phyloP scores from a whole-genome alignment of 306 rosid species.

The Sicyos edulis region DNA sequence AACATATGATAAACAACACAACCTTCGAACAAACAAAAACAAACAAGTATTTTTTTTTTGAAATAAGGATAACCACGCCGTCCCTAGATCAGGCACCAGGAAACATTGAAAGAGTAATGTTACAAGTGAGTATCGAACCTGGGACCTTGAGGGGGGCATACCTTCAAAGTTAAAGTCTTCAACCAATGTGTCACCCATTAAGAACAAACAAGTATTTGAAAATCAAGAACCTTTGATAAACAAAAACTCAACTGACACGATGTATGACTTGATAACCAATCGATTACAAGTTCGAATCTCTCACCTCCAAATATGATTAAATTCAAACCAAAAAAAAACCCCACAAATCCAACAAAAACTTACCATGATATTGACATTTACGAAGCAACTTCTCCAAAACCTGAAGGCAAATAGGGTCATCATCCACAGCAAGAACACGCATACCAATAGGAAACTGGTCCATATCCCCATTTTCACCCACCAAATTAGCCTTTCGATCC shows the following conservation, averaged over 20 bases:
- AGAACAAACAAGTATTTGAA: background rate
- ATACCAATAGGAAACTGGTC: conserved; percentile 70
- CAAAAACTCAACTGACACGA: background rate
- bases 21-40: background rate
- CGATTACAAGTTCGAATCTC: too few species aligned
- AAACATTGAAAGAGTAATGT: too few species aligned
- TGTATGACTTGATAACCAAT: too few species aligned
- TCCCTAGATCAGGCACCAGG: too few species aligned
- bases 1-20: background rate
- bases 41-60: background rate
- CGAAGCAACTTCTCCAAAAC: conserved; percentile 59
- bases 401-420: conserved; percentile 57
- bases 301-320: too few species aligned
- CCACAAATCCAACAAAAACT: conserved; percentile 16
- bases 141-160: too few species aligned
- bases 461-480: conserved; percentile 26
- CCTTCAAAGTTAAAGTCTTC: too few species aligned
- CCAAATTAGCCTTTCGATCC: conserved; percentile 33
- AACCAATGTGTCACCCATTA: too few species aligned
- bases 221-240: background rate
- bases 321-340: background rate
- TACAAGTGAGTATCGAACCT: too few species aligned
- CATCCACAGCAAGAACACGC: conserved; percentile 84
- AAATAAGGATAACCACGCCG: too few species aligned
- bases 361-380: conserved; percentile 73